Percentiles rank a stretch among this genome's conserved stretches.
Conservation (phyloP, 768 basidiomycete genomes). For the Asterophora lycoperdoides region DNA sequence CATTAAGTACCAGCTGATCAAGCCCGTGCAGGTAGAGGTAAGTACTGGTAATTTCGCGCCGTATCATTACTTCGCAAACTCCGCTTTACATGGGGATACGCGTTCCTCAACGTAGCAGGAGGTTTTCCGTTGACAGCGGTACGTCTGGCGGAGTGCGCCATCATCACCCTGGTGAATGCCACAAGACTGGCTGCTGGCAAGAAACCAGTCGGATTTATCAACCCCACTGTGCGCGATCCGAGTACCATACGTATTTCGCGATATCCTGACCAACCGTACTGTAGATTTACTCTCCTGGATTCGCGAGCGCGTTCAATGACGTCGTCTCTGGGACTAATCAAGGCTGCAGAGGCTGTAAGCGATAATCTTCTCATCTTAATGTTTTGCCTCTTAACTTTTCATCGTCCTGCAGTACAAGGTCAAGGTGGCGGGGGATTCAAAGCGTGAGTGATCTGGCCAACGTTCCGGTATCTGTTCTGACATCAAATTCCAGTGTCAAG, state of each 20-base stretch:
- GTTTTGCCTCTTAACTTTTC: not conserved
- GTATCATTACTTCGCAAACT: too few species aligned
- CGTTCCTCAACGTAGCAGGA: too few species aligned
- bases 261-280: not conserved
- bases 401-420: conserved; percentile 26
- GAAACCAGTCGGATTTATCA: conserved; percentile 39
- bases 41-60: too few species aligned
- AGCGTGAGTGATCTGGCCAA: conserved; percentile 23
- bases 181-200: conserved; percentile 33
- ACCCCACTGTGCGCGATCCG: conserved; percentile 31
- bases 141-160: conserved; percentile 30
- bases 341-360: conserved; percentile 40
- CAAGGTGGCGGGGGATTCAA: conserved; percentile 29
- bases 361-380: not conserved
- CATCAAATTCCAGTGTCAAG: conserved; percentile 19
- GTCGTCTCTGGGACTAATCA: conserved; percentile 40
- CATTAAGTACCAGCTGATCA: too few species aligned
- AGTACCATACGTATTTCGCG: not conserved
- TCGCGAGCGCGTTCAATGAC: conserved; percentile 36
- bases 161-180: conserved; percentile 37
- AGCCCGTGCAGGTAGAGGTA: too few species aligned
- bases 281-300: conserved; percentile 27
- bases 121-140: conserved; percentile 22
- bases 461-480: not conserved
- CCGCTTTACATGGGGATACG: too few species aligned